phyloP scores from a whole-genome alignment of 2,329 filamentous ascomycete genomes.

The Penicillium polonicum region DNA sequence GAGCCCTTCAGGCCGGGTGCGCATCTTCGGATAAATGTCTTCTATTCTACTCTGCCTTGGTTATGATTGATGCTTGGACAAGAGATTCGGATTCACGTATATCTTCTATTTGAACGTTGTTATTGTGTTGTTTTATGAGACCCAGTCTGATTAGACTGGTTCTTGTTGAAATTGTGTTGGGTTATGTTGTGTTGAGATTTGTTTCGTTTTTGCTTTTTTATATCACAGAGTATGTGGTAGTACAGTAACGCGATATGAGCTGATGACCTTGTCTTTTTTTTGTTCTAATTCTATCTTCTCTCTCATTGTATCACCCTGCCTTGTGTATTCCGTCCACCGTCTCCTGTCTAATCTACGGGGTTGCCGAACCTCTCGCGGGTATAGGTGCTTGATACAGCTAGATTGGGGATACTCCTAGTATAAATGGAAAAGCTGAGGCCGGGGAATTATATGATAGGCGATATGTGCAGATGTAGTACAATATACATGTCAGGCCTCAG shows the following conservation, averaged over 20 bases:
- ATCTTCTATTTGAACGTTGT: slow-evolving; percentile 1
- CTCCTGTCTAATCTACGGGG: neutral
- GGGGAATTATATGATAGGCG: neutral
- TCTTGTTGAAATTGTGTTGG: slow-evolving; percentile 8
- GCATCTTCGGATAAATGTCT: slow-evolving; percentile 29
- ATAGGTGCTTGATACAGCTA: neutral
- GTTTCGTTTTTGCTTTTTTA: neutral
- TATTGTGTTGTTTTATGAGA: slow-evolving; percentile 8
- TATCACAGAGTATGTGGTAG: slow-evolving; percentile 9
- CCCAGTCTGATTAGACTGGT: neutral
- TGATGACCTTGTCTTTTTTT: slow-evolving; percentile 16
- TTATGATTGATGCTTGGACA: slow-evolving; percentile 5
- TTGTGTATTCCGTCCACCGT: slow-evolving; percentile 9
- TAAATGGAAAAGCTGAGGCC: neutral
- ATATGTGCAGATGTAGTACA: slow-evolving; percentile 2
- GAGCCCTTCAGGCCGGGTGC: slow-evolving; percentile 31
- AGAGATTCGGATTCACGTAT: neutral
- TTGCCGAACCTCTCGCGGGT: neutral
- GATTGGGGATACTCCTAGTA: neutral
- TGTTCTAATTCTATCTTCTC: neutral
- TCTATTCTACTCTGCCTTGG: neutral
- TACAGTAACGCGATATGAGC: slow-evolving; percentile 25
- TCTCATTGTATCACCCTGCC: slow-evolving; percentile 3
- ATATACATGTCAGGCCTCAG: slow-evolving; percentile 1
- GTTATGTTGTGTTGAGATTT: slow-evolving; percentile 14